These are phyloP conservation scores for Polychytrium aggregatum DNA, from an alignment of 192 early-diverging fungal genomes.

Conservation along the genomic window DNA sequence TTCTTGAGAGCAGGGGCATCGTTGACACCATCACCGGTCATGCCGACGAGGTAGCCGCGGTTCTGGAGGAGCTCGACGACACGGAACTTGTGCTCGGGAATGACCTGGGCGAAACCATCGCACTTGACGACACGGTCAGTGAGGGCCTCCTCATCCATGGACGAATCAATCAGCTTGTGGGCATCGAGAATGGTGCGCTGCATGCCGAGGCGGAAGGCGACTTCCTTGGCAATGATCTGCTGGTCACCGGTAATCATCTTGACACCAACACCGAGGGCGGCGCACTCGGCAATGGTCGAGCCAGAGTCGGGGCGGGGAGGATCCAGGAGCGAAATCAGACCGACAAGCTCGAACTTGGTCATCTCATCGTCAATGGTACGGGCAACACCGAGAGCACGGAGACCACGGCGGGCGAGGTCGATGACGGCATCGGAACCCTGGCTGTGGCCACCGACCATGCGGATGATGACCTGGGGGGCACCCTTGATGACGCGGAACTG, in stretches of 20 bases:
- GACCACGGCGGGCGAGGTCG: conserved; percentile 71
- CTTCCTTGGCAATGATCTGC: conserved; percentile 79
- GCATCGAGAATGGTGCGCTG: conserved; percentile 84
- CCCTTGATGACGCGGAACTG: conserved; percentile 87
- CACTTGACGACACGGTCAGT: conserved; percentile 74
- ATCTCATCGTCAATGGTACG: conserved; percentile 53
- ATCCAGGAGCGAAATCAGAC: conserved; percentile 84
- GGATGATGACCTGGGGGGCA: conserved; percentile 85
- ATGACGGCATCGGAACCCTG: conserved; percentile 77
- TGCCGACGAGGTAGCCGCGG: conserved; percentile 73
- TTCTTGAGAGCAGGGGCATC: conserved; percentile 97
- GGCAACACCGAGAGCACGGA: conserved; percentile 91
- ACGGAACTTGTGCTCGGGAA: conserved; percentile 95
- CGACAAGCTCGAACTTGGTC: conserved; percentile 68
- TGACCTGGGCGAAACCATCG: conserved; percentile 95
- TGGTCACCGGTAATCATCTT: conserved; percentile 97
- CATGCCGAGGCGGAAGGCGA: conserved; percentile 86
- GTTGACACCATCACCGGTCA: conserved; percentile 98
- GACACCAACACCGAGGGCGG: conserved; percentile 71
- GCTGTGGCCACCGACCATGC: conserved; percentile 52
- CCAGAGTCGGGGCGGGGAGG: conserved; percentile 83
- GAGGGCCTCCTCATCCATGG: conserved; percentile 66
- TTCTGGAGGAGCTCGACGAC: conserved; percentile 94
- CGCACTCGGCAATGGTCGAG: conserved; percentile 73
- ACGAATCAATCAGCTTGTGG: conserved; percentile 59